A percentile compares a stretch with the other conserved stretches of the same genome.
These are phyloP conservation scores for Trichosanthes truncata DNA, from an alignment of 306 rosid species.

Conservation along the genomic window DNA sequence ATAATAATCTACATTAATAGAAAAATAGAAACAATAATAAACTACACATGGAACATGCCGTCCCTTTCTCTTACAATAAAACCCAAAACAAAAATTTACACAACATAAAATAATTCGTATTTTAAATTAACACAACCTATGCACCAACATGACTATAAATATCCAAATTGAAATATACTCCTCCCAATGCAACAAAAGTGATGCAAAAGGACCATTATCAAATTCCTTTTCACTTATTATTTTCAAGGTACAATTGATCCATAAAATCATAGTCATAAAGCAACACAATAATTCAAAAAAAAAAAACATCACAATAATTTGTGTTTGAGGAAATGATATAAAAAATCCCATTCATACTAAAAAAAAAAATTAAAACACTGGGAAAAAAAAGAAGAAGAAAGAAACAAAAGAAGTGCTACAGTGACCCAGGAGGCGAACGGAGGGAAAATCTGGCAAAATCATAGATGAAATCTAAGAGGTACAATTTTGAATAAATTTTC, in stretches of 20 bases:
- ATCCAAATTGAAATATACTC: not conserved
- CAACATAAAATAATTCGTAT: not conserved
- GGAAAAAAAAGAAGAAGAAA: no score
- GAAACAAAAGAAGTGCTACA: not conserved
- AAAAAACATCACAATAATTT: not conserved
- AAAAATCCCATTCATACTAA: no score
- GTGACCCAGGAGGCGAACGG: not conserved
- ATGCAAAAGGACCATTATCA: not conserved
- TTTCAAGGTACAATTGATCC: not conserved
- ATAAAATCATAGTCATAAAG: not conserved
- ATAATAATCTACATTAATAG: no score
- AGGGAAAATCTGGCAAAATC: not conserved
- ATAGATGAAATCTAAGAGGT: not conserved
- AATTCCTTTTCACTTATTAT: not conserved
- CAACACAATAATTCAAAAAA: not conserved
- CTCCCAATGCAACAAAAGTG: not conserved
- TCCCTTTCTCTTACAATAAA: not conserved
- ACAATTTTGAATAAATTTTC: not conserved
- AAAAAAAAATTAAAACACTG: no score
- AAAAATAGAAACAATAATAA: not conserved
- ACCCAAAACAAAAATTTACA: not conserved
- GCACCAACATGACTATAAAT: not conserved
- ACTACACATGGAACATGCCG: not conserved
- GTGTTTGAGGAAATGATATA: no score
- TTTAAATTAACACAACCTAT: not conserved